Conservation (phyloP, 1,139 yeast genomes). For the Wickerhamomyces sp. region DNA sequence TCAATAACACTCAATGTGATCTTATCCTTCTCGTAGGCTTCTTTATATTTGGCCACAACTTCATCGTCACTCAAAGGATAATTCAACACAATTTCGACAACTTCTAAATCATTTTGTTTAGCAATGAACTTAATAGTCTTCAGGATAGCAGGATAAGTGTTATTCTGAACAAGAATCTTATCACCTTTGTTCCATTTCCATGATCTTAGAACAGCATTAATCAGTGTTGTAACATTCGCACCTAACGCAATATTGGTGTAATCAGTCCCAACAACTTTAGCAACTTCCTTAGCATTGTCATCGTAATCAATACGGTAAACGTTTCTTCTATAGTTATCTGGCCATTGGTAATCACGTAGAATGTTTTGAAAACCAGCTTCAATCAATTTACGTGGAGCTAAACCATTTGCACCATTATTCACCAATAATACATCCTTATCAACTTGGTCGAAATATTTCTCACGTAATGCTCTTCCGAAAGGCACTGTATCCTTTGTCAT, state of each 20-base stretch:
- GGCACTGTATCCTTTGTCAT: conserved; percentile 15
- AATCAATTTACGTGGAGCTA: conserved; percentile 8
- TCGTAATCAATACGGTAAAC: conserved; percentile 8
- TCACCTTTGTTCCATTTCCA: conserved; percentile 52
- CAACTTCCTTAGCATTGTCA: conserved; percentile 6
- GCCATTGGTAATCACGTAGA: conserved; percentile 10
- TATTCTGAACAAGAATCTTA: conserved; percentile 43
- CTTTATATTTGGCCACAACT: conserved; percentile 38
- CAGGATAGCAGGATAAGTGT: conserved; percentile 56
- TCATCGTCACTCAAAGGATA: conserved; percentile 49
- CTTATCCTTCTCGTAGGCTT: conserved; percentile 25
- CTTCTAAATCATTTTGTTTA: conserved; percentile 39
- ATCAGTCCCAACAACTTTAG: conserved; percentile 5
- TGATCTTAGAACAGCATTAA: conserved; percentile 55
- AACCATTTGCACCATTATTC: conserved; percentile 12
- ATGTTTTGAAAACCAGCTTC: conserved; percentile 6
- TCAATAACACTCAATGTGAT: conserved; percentile 52
- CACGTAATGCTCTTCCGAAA: conserved; percentile 48
- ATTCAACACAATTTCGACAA: conserved; percentile 39
- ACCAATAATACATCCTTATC: conserved; percentile 8
- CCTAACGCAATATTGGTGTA: conserved; percentile 8
- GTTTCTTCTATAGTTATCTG: conserved; percentile 11
- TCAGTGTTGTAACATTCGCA: conserved; percentile 56
- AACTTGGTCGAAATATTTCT: conserved; percentile 34
- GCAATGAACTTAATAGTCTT: conserved; percentile 48